Evolutionary conservation across 1,139 yeast species (phyloP).

Genomic region (Geotrichum citri-aurantii): DNA sequence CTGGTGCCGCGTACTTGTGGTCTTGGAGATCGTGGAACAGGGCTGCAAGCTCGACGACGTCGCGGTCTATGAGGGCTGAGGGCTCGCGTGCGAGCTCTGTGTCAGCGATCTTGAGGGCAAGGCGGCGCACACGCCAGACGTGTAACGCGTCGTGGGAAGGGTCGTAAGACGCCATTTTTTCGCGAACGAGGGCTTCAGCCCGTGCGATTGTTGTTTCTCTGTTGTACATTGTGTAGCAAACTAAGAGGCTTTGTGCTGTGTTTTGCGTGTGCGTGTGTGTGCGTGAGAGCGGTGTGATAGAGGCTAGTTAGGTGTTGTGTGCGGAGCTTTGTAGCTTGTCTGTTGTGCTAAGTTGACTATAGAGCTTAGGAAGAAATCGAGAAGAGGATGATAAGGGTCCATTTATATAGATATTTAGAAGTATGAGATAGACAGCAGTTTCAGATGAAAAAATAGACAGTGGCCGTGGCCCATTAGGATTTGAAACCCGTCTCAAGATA

Average conservation of each 20-base stretch:
- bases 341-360: no score
- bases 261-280: no score
- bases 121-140: conserved; percentile 31
- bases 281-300: no score
- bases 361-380: background rate
- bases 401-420: no score
- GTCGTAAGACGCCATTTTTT: conserved; percentile 31
- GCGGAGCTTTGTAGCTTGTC: no score
- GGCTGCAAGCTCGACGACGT: conserved; percentile 36
- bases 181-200: conserved; percentile 22
- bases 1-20: conserved; percentile 31
- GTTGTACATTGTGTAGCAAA: background rate
- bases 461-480: no score
- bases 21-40: conserved; percentile 38
- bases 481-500: no score
- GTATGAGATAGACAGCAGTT: no score
- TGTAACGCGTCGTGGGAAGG: conserved; percentile 34
- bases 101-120: conserved; percentile 29
- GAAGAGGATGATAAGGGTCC: no score
- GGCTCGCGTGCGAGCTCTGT: conserved; percentile 12
- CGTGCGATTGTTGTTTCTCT: background rate
- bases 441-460: no score
- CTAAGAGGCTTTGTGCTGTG: background rate
- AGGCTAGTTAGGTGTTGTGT: no score
- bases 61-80: conserved; percentile 22